Evolutionary conservation across 257 asterid species (phyloP), one percentile per base, ranked within the genome.

Genomic region (Vinca minor): DNA sequence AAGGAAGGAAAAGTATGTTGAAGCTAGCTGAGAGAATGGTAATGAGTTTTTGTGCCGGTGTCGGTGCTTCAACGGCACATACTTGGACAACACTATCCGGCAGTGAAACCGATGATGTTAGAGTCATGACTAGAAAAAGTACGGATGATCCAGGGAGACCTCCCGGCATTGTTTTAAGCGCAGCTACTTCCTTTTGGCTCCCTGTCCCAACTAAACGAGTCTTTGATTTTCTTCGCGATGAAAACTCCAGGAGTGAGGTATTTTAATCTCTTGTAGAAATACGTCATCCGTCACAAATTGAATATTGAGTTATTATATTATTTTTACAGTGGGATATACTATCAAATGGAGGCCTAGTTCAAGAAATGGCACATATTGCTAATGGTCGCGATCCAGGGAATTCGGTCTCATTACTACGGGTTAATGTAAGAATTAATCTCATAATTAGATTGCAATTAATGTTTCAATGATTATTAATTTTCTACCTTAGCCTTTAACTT

Each of bases 311-410:
- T n/a, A n/a, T n/a, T n/a, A n/a, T n/a, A n/a, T n/a, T n/a, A n/a
- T n/a, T n/a, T n/a, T 13, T 34, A 18, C 69, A 91, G 98, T 91
- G 98, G 98, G 98, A 91, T 71, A 91, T 91, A 62, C 92, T 91
- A 5, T 91, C 98, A 8, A 91, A 91, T 46, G 98, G 96, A 20
- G 98, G 94, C 34, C 87, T 88, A 11, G 96, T 88, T 59, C 96
- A 88, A 83, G 98, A 91, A 78, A 88, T 88, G 95, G 96, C 96
- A 3, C 95, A 90, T 54, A 85, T 90, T 26, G 97, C 97, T 18
- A 87, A 85, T 66, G 98, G 98, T 34, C 95, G 90, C 0, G 94
- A 91, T 72, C 95, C 94, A 0, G 94, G 95, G 5, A 91, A 91
- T 50, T 75, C 95, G 0, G 96, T 91, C 42, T 91, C 98, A 36